phyloP scores from a whole-genome alignment of 2,329 filamentous ascomycete genomes.

The Fusarium hostae region DNA sequence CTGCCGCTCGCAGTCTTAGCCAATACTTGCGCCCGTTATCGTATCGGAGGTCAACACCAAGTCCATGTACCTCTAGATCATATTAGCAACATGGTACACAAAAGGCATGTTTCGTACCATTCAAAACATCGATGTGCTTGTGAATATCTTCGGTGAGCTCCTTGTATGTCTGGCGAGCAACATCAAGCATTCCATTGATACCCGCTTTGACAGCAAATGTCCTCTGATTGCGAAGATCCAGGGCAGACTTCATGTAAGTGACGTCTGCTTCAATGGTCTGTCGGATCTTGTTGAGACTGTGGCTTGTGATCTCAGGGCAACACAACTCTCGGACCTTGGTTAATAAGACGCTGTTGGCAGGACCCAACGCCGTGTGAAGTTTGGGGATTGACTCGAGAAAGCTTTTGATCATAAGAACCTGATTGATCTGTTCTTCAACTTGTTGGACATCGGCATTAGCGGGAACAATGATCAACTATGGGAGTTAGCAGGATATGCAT shows the following conservation, averaged over 20 bases:
- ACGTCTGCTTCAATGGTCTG: constrained; percentile 83
- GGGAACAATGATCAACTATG: constrained; percentile 79
- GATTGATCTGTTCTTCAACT: constrained; percentile 85
- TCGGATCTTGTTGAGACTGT: constrained; percentile 73
- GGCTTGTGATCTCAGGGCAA: constrained; percentile 67
- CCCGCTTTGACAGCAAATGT: constrained; percentile 90
- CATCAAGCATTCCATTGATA: constrained; percentile 86
- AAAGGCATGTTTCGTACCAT: constrained; percentile 58
- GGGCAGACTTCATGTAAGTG: constrained; percentile 77
- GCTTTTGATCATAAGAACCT: constrained; percentile 86
- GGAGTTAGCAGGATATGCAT: not conserved
- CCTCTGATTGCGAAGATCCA: constrained; percentile 89
- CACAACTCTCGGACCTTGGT: constrained; percentile 77
- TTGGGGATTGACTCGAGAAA: constrained; percentile 77
- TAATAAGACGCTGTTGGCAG: constrained; percentile 73
- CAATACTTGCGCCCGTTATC: constrained; percentile 84
- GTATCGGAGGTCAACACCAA: constrained; percentile 76
- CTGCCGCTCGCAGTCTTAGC: constrained; percentile 70
- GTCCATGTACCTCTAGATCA: constrained; percentile 61
- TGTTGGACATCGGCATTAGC: constrained; percentile 72
- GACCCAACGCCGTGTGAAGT: constrained; percentile 74
- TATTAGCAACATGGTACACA: not conserved
- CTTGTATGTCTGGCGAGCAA: constrained; percentile 89
- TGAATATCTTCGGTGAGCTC: constrained; percentile 84
- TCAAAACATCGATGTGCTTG: constrained; percentile 74